These are phyloP conservation scores for Naematelia encephala DNA, from an alignment of 768 basidiomycete genomes.

Conservation along the genomic window DNA sequence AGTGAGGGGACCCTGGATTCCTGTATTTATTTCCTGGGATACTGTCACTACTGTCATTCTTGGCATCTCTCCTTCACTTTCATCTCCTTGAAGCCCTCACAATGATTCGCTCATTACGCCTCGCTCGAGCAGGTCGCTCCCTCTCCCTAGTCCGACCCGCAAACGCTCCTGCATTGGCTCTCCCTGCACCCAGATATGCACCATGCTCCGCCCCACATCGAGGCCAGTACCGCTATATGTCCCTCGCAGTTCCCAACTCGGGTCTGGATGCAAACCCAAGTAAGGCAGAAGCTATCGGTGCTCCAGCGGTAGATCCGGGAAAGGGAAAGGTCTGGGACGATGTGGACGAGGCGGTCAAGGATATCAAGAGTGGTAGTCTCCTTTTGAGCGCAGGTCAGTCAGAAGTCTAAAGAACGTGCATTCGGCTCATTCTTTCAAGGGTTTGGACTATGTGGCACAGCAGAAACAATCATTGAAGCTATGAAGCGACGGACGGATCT, in stretches of 20 bases:
- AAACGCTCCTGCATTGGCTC: not conserved
- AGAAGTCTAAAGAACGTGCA: not conserved
- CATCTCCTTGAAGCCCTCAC: too few species aligned
- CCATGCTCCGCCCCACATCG: not conserved
- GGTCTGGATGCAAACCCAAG: conserved; percentile 20
- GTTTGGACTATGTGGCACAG: conserved; percentile 44
- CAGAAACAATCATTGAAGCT: conserved; percentile 43
- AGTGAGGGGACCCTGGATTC: too few species aligned
- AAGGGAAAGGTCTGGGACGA: conserved; percentile 24
- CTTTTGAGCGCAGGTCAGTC: conserved; percentile 29
- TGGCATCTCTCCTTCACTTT: too few species aligned
- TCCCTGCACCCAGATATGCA: not conserved
- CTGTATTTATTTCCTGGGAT: not conserved
- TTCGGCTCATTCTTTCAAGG: conserved; percentile 6
- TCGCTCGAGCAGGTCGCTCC: not conserved
- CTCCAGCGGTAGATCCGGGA: conserved; percentile 16
- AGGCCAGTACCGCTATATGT: conserved; percentile 1
- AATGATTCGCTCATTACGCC: not conserved
- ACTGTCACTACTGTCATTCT: too few species aligned
- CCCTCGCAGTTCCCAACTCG: conserved; percentile 15
- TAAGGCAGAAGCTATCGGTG: conserved; percentile 17
- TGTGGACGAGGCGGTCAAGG: conserved; percentile 31
- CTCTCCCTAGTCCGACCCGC: too few species aligned
- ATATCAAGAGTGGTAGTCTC: conserved; percentile 20
- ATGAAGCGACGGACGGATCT: conserved; percentile 25